A percentile compares a stretch with the other conserved stretches of the same genome.
Evolutionary conservation across 208 protist genomes (phyloP).

Genomic region (Trichomonas tenax): DNA sequence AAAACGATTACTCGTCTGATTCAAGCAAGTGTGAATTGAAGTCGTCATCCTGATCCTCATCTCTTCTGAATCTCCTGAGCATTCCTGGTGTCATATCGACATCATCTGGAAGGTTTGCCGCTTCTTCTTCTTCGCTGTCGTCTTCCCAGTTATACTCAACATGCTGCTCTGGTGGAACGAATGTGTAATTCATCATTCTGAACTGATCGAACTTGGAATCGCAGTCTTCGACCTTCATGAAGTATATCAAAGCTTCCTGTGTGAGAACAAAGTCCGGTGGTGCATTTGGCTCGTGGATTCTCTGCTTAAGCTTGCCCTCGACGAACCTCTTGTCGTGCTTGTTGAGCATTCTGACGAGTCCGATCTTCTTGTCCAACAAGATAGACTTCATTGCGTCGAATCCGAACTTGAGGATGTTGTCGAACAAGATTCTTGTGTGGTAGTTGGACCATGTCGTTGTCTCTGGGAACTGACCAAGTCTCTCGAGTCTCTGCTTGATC

Average conservation of each 20-base stretch:
- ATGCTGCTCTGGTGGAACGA: neutral
- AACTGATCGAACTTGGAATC: neutral
- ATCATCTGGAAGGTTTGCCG: neutral
- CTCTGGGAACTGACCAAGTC: neutral
- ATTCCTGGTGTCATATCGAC: neutral
- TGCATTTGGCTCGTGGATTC: neutral
- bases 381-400: neutral
- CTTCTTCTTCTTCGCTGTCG: neutral
- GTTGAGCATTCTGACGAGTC: neutral
- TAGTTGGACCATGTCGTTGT: neutral
- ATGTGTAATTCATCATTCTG: neutral
- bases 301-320: neutral
- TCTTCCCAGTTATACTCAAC: neutral
- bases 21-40: neutral
- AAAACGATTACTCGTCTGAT: neutral
- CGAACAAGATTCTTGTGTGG: neutral
- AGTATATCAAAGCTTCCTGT: neutral
- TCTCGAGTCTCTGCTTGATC: neutral
- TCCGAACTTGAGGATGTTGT: neutral
- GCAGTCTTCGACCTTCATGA: neutral
- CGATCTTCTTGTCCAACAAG: neutral
- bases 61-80: neutral
- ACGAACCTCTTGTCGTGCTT: neutral
- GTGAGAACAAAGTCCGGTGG: neutral
- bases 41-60: neutral